phyloP scores from a whole-genome alignment of 345 rosid species.

The Eucalyptus camaldulensis region DNA sequence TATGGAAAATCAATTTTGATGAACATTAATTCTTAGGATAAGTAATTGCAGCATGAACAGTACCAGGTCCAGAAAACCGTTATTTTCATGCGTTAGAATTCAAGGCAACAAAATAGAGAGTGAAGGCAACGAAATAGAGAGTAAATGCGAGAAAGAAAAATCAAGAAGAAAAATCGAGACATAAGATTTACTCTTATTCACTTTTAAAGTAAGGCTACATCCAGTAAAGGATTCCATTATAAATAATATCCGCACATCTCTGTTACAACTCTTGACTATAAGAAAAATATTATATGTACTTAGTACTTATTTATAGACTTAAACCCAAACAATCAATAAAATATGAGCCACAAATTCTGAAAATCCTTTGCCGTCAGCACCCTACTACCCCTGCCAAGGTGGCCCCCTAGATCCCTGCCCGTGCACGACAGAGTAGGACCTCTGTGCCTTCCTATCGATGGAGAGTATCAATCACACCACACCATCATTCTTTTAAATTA shows the following conservation, averaged over 20 bases:
- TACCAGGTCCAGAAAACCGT: not conserved
- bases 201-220: too few species aligned
- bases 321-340: not conserved
- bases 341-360: too few species aligned
- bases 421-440: rapidly evolving
- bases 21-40: not conserved
- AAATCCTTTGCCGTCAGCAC: not conserved
- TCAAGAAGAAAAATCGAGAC: too few species aligned
- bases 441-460: rapidly evolving
- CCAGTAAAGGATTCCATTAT: not conserved
- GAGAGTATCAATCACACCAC: not conserved
- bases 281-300: not conserved
- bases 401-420: not conserved
- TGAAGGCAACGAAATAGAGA: not conserved
- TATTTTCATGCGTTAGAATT: not conserved
- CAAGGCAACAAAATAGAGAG: not conserved
- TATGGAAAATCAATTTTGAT: too few species aligned
- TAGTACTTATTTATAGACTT: too few species aligned
- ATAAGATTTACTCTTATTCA: too few species aligned
- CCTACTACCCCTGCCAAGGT: not conserved
- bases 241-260: too few species aligned
- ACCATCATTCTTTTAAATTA: too few species aligned
- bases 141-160: not conserved
- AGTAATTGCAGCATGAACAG: not conserved
- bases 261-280: too few species aligned